phyloP scores from a whole-genome alignment of 768 basidiomycete genomes.

The Amyloporia xantha region DNA sequence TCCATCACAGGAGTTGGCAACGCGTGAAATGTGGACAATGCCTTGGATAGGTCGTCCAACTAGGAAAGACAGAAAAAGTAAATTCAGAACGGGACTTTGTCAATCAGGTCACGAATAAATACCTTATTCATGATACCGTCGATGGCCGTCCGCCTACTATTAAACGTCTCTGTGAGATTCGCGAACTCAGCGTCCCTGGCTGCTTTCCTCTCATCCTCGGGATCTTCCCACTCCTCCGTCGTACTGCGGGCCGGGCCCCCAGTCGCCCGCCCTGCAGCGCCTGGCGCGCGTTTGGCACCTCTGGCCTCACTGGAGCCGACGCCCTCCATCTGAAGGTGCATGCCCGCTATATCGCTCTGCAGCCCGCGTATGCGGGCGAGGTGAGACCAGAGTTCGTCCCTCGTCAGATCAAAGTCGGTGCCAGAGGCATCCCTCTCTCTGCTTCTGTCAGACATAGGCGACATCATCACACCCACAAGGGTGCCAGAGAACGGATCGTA shows the following conservation, averaged over 20 bases:
- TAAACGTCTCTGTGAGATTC: slow-evolving; percentile 60
- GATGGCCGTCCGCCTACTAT: slow-evolving; percentile 62
- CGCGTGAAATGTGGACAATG: slow-evolving; percentile 38
- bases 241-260: slow-evolving; percentile 30
- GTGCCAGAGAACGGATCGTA: slow-evolving; percentile 46
- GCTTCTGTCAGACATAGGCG: slow-evolving; percentile 8
- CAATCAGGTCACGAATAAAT: slow-evolving; percentile 8
- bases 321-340: slow-evolving; percentile 74
- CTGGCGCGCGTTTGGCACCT: slow-evolving; percentile 18
- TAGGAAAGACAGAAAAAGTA: too few relatives aligned
- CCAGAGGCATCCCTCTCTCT: slow-evolving; percentile 11
- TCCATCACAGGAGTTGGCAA: slow-evolving; percentile 36
- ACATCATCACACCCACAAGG: slow-evolving; percentile 31
- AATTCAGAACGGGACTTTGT: not conserved
- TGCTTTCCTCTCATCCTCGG: slow-evolving; percentile 42
- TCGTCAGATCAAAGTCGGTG: slow-evolving; percentile 20
- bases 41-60: slow-evolving; percentile 49
- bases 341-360: slow-evolving; percentile 62
- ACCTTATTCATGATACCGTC: slow-evolving; percentile 73
- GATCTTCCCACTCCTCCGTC: slow-evolving; percentile 36
- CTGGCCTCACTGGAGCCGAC: slow-evolving; percentile 34
- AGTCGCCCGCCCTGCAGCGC: slow-evolving; percentile 41
- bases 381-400: slow-evolving; percentile 59
- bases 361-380: slow-evolving; percentile 64
- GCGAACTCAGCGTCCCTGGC: slow-evolving; percentile 62